A percentile compares a stretch with the other conserved stretches of the same genome.
These are phyloP conservation scores for Plantago coronopus DNA, from an alignment of 305 asterid genomes.

Conservation along the genomic window DNA sequence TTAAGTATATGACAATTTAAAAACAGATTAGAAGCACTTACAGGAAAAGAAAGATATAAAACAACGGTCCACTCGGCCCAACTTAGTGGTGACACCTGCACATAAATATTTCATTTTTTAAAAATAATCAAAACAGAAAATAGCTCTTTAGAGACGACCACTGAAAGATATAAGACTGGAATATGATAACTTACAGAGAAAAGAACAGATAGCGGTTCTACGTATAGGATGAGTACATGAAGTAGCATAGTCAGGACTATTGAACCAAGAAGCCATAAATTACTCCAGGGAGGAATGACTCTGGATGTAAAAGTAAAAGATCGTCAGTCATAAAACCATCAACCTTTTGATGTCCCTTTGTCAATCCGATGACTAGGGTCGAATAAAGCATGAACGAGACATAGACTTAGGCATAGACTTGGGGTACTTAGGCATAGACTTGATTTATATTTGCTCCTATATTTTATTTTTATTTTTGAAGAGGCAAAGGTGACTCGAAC, in stretches of 20 bases:
- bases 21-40: constrained; percentile 37
- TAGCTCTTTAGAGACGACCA: not conserved
- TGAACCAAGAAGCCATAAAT: constrained; percentile 93
- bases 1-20: not conserved
- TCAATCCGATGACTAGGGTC: not conserved
- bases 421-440: no score
- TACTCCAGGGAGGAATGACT: constrained; percentile 96
- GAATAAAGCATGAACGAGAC: not conserved
- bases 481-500: no score
- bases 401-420: no score
- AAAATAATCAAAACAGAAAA: constrained; percentile 13
- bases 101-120: constrained; percentile 17
- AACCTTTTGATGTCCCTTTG: not conserved
- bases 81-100: constrained; percentile 84
- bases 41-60: constrained; percentile 93
- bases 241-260: constrained; percentile 86
- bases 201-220: constrained; percentile 74
- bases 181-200: constrained; percentile 69
- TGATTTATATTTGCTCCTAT: no score
- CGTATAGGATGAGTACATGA: constrained; percentile 75
- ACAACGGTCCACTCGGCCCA: constrained; percentile 93
- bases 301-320: constrained; percentile 33
- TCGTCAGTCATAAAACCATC: constrained; percentile 14
- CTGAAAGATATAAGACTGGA: constrained; percentile 13
- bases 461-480: no score